Base-by-base conservation (phyloP, 495 filamentous ascomycete genomes). In the Penicillium maclennaniae region DNA sequence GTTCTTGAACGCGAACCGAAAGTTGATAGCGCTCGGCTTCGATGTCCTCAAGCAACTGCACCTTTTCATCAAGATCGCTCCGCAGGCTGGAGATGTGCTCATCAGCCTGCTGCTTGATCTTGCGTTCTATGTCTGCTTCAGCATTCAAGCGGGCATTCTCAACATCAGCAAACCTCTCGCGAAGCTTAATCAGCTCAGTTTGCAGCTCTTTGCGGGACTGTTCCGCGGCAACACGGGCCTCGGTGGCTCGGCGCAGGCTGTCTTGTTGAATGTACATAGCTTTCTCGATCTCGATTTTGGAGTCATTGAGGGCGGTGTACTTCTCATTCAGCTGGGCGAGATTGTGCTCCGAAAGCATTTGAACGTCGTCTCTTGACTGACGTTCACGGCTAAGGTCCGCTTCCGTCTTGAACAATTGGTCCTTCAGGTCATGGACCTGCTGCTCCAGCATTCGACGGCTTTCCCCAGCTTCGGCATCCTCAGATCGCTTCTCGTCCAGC, bases 191-290 rank as follows among this genome's bases (percentile, higher is more conserved):
- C 43, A 97, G 80, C 66, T 98, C 93, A 15, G 79, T 75, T 44
- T 96, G 91, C 20, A 92, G 83, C 17, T 95, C 90, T 60, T 96
- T 92, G 3, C 91, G 90, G 51, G 93, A 89, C 43, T 85, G 81
- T 61, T 98, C 95, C 4, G 87, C 89, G 17, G 80, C 76, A 9
- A 85, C 72, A 10, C 90, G 82, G 26, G 86, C 87, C 69, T 95
- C 91, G 38, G 87, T 88, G 8, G 92, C 87, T 17, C 93, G 87
- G 19, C 93, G 87, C 42, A 97, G 82, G 14, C 87, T 88, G 65
- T 98, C 93, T 68, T 97, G 92, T 60, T 97, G 93, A n/a, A 87
- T 84, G 66, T 97, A 97, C 70, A 98, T 90, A 68, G 97, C 95
- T 69, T 96, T 97, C 67, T 98, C 93, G 49, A 98, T 97, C 37